Percentiles rank a stretch among this genome's conserved stretches.
Evolutionary conservation across 1,284 basidiomycete species (phyloP).

Genomic region (Phlebopus sp.): DNA sequence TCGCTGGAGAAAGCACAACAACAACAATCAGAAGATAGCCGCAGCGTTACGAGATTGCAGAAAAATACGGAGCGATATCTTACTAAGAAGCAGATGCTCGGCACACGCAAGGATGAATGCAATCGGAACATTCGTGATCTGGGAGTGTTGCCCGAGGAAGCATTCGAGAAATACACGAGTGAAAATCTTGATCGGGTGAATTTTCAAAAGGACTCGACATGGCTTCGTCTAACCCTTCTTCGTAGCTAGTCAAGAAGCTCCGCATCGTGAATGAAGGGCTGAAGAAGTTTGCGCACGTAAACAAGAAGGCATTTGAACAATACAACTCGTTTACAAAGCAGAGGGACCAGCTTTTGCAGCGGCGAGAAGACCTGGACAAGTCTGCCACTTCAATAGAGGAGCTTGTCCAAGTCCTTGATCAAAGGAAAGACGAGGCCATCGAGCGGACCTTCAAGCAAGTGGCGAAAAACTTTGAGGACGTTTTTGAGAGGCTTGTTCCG

Average conservation of each 20-base stretch:
- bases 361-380: conserved; percentile 87
- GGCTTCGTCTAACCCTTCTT: conserved; percentile 11
- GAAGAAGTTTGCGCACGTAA: conserved; percentile 97
- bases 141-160: conserved; percentile 95
- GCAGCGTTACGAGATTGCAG: conserved; percentile 84
- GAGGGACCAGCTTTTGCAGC: conserved; percentile 84
- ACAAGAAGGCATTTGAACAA: conserved; percentile 99
- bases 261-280: conserved; percentile 89
- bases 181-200: conserved; percentile 78
- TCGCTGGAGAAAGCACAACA: conserved; percentile 76
- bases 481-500: conserved; percentile 97
- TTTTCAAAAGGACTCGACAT: neutral
- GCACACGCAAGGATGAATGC: conserved; percentile 86
- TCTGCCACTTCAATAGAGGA: conserved; percentile 90
- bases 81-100: conserved; percentile 84
- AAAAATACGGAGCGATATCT: conserved; percentile 95
- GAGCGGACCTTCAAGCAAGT: conserved; percentile 98
- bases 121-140: conserved; percentile 94
- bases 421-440: conserved; percentile 97
- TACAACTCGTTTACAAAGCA: conserved; percentile 98
- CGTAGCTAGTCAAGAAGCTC: conserved; percentile 84
- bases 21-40: conserved; percentile 83
- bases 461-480: conserved; percentile 93
- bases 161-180: conserved; percentile 90
- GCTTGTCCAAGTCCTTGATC: conserved; percentile 93